Conservation (phyloP, 1,139 yeast species). For the Saccharomycopsis crataegensis region DNA sequence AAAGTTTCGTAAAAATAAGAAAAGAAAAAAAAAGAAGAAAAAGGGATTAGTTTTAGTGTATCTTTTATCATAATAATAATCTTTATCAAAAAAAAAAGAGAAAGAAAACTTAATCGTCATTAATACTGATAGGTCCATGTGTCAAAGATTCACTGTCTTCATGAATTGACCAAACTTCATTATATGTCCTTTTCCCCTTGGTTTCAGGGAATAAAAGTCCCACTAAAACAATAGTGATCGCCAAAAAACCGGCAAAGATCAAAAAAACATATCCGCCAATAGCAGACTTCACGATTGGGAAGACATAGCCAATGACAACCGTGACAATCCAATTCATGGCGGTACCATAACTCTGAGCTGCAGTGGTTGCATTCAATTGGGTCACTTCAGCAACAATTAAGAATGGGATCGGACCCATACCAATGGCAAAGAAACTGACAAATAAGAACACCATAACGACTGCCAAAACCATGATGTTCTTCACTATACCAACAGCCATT, state of each 20-base stretch:
- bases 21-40: no score
- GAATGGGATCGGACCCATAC: slow-evolving; percentile 94
- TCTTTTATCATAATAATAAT: no score
- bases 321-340: slow-evolving; percentile 89
- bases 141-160: no score
- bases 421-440: slow-evolving; percentile 80
- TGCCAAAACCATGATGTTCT: slow-evolving; percentile 43
- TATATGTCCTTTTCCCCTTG: slow-evolving; percentile 52
- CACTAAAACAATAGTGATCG: slow-evolving; percentile 42
- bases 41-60: no score
- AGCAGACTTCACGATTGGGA: slow-evolving; percentile 59
- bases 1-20: no score
- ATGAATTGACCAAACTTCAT: slow-evolving; percentile 46
- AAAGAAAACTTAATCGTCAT: no score
- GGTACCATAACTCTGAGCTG: slow-evolving; percentile 91
- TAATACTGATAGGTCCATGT: no score
- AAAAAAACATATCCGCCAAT: slow-evolving; percentile 77
- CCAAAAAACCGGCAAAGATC: slow-evolving; percentile 56
- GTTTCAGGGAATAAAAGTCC: slow-evolving; percentile 64
- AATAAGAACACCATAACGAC: slow-evolving; percentile 63
- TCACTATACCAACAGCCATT: slow-evolving; percentile 59
- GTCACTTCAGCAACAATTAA: slow-evolving; percentile 83
- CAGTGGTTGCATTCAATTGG: slow-evolving; percentile 69
- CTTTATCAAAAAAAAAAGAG: no score
- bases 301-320: slow-evolving; percentile 67